phyloP scores from a whole-genome alignment of 352 stramenopile genomes.

The Pythium guiyangense region DNA sequence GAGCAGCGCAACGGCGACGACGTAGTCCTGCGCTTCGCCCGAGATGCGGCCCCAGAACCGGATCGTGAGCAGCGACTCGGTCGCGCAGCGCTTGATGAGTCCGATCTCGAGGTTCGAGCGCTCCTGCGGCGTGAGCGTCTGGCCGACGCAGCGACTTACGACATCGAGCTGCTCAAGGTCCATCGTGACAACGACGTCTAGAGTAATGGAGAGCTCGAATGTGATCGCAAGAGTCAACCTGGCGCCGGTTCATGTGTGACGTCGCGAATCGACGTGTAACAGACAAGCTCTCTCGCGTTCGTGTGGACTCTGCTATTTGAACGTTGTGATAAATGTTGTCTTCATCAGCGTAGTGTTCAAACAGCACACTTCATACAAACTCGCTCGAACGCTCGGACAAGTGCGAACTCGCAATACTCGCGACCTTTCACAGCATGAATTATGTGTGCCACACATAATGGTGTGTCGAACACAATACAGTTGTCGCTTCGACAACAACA shows the following conservation, averaged over 20 bases:
- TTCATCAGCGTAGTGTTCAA: too few relatives aligned
- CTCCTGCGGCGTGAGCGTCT: constrained; percentile 69
- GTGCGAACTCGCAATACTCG: too few relatives aligned
- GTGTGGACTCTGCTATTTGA: too few relatives aligned
- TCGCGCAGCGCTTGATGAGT: constrained; percentile 60
- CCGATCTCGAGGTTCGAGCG: constrained; percentile 74
- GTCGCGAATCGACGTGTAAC: not conserved
- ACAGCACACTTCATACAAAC: too few relatives aligned
- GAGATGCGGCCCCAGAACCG: constrained; percentile 69
- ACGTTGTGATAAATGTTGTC: too few relatives aligned
- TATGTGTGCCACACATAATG: too few relatives aligned
- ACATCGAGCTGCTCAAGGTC: constrained; percentile 76
- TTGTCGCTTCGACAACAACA: not conserved
- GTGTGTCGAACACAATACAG: too few relatives aligned
- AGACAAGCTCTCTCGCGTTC: too few relatives aligned
- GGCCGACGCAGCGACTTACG: constrained; percentile 59
- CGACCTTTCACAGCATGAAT: not conserved
- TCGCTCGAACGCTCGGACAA: too few relatives aligned
- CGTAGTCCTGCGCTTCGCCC: constrained; percentile 64
- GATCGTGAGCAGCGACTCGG: constrained; percentile 54
- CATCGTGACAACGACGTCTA: constrained; percentile 19
- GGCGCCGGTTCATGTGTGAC: not conserved
- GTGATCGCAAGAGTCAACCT: not conserved
- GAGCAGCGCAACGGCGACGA: constrained; percentile 56
- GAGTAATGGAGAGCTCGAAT: too few relatives aligned